These are phyloP conservation scores for Amanita brunnescens DNA, from an alignment of 768 basidiomycete species.

Conservation along the genomic window DNA sequence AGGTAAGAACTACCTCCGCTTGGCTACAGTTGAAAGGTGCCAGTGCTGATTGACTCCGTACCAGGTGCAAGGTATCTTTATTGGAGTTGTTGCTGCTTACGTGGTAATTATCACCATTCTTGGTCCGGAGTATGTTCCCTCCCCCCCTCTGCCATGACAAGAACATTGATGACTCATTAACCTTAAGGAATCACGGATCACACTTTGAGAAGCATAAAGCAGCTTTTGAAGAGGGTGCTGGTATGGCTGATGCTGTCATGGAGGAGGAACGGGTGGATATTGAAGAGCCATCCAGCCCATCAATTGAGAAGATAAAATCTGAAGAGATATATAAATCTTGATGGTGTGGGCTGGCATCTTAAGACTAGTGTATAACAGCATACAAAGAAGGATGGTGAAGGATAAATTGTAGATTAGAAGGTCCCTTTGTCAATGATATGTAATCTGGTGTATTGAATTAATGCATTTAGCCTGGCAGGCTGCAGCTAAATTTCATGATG, in stretches of 20 bases:
- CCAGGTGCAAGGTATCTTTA: conserved; percentile 77
- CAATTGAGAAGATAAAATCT: not conserved
- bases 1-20: conserved; percentile 16
- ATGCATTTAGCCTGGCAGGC: no score
- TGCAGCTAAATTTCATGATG: no score
- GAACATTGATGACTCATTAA: not conserved
- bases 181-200: conserved; percentile 54
- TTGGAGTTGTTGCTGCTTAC: conserved; percentile 74
- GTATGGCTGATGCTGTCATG: conserved; percentile 32
- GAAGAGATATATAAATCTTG: not conserved
- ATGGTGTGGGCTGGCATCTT: no score
- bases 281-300: not conserved
- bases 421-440: no score
- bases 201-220: conserved; percentile 81
- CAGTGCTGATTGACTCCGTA: conserved; percentile 10
- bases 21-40: not conserved
- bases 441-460: no score
- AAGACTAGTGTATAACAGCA: no score
- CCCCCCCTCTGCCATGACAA: not conserved
- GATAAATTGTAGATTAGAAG: no score
- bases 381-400: no score
- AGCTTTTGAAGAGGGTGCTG: conserved; percentile 73
- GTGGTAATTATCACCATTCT: conserved; percentile 68
- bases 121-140: conserved; percentile 57
- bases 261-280: conserved; percentile 14